phyloP scores from a whole-genome alignment of 164 flowering plant genomes.

The Euptelea pleiosperma region DNA sequence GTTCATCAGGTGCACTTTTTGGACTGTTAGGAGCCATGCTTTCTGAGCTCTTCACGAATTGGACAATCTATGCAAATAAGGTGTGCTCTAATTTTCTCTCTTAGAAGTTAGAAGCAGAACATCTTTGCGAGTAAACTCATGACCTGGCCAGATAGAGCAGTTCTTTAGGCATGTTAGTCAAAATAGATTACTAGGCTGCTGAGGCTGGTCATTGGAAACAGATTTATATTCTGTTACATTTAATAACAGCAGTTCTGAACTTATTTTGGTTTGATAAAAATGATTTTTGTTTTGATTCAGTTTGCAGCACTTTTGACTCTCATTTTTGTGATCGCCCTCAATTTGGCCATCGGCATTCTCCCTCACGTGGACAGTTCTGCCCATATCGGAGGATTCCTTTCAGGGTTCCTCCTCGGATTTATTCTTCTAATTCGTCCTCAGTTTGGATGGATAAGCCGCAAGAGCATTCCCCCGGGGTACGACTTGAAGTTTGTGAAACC shows the following conservation, averaged over 20 bases:
- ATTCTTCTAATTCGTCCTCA: conserved; percentile 65
- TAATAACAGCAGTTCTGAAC: background rate
- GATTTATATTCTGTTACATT: too few relatives aligned
- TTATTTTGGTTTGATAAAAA: background rate
- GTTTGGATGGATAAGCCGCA: conserved; percentile 50
- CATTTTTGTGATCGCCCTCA: conserved; percentile 37
- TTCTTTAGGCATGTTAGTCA: too few relatives aligned
- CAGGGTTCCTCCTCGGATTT: conserved; percentile 70
- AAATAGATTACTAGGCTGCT: too few relatives aligned
- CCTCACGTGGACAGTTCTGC: conserved; percentile 60
- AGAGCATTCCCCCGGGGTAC: conserved; percentile 49
- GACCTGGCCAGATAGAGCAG: too few relatives aligned
- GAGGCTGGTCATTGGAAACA: too few relatives aligned
- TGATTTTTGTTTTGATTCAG: conserved; percentile 28
- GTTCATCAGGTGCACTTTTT: conserved; percentile 73
- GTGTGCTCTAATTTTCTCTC: conserved; percentile 24
- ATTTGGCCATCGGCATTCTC: conserved; percentile 49
- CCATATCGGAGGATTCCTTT: conserved; percentile 58
- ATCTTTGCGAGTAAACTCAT: too few relatives aligned
- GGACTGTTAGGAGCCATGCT: conserved; percentile 75
- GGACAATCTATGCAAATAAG: conserved; percentile 64
- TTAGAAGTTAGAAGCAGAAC: too few relatives aligned
- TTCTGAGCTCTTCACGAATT: conserved; percentile 65
- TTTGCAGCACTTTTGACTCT: conserved; percentile 46
- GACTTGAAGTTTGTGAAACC: conserved; percentile 34